Evolutionary conservation across 2,329 filamentous ascomycete species (phyloP).

Genomic region (Penicillium sp.): DNA sequence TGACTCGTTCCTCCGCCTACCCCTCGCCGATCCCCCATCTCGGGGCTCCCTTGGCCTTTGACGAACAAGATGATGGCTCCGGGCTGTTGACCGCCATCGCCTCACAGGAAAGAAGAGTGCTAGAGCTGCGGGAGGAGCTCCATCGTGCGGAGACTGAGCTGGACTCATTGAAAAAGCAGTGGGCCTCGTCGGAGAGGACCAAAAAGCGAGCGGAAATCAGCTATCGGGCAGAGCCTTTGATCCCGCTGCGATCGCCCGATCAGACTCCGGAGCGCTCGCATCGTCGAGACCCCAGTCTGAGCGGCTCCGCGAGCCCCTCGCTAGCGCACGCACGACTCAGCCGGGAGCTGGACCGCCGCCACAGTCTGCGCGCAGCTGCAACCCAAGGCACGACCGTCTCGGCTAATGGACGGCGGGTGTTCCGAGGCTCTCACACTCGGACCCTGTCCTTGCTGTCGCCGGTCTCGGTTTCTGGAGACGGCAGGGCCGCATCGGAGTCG

Average conservation of each 20-base stretch:
- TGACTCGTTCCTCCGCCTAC: constrained; percentile 27
- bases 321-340: constrained; percentile 32
- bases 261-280: constrained; percentile 15
- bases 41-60: constrained; percentile 22
- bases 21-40: constrained; percentile 25
- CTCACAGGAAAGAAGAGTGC: constrained; percentile 77
- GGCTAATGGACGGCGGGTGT: constrained; percentile 51
- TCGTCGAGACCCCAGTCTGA: constrained; percentile 22
- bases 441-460: constrained; percentile 75
- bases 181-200: constrained; percentile 65
- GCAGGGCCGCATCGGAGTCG: no score
- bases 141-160: constrained; percentile 70
- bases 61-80: constrained; percentile 45
- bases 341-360: constrained; percentile 63
- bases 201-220: constrained; percentile 64
- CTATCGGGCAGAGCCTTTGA: constrained; percentile 52
- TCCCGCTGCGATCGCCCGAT: constrained; percentile 44
- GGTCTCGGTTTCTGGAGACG: constrained; percentile 15
- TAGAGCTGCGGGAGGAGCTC: constrained; percentile 89
- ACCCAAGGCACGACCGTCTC: constrained; percentile 26
- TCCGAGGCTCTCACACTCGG: constrained; percentile 58
- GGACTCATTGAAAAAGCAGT: constrained; percentile 68
- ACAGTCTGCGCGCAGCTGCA: constrained; percentile 52
- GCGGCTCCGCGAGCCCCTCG: constrained; percentile 21
- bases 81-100: constrained; percentile 82